Base-by-base conservation (phyloP, 2,329 filamentous ascomycete genomes). In the Reticulascus tulasneorum region DNA sequence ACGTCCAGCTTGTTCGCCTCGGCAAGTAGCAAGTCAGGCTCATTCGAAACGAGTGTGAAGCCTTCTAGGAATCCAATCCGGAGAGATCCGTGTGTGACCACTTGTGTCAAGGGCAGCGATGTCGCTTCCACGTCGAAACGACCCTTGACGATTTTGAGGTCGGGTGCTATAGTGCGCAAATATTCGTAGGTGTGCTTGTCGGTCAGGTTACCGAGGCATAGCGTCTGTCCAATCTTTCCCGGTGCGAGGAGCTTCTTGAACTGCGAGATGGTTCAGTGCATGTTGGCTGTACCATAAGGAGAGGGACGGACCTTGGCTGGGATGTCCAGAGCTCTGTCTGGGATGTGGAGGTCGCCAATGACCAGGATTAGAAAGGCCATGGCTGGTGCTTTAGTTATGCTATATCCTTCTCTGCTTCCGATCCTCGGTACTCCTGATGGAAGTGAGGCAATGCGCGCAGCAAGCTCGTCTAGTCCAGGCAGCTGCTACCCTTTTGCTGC, bases 321-420 rank as follows among this genome's bases (percentile, higher is more conserved):
- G 54, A 95, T 90, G 62, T 94, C 89, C 47, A 93, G 81, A 52
- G 88, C 89, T 60, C 89, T 77, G 64, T 95, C 89, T 53, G 89
- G 89, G 65, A 95, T 94, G 69, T 94, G 89, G 36, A 95, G 79
- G 69, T 95, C 89, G 61, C 88, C 88, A 51, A 95, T 87, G 57
- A 93, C 87, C 58, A 95, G 78, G 58, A 94, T 89, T 50, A 95
- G 75, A 66, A 91, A 87, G 47, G 88, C 87, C 70, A 91, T 88
- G 72, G 79, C 84, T 52, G 39, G 20, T n/a, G n/a, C n/a, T n/a
- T n/a, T n/a, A n/a, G n/a, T n/a, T n/a, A n/a, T n/a, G n/a, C n/a
- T n/a, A n/a, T n/a, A n/a, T n/a, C n/a, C n/a, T n/a, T n/a, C n/a
- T n/a, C n/a, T n/a, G n/a, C n/a, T n/a, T n/a, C n/a, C n/a, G n/a